phyloP scores from a whole-genome alignment of 495 filamentous ascomycete species.

The Penicillium malachiteum region DNA sequence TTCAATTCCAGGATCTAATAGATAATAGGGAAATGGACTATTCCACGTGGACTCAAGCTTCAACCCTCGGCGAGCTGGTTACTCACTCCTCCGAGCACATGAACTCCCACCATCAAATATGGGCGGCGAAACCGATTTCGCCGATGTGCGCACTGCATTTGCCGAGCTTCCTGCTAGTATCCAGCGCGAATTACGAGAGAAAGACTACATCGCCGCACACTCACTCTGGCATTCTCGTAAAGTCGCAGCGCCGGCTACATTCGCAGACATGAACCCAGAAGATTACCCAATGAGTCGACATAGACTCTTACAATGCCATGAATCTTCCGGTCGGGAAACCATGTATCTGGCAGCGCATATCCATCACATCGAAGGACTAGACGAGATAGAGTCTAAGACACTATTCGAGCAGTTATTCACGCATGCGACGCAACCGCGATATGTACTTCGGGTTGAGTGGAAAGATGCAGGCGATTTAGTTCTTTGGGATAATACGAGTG shows the following conservation, averaged over 20 bases:
- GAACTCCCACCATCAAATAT: constrained; percentile 49
- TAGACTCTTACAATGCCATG: constrained; percentile 51
- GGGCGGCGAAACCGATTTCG: constrained; percentile 59
- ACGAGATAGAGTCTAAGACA: constrained; percentile 29
- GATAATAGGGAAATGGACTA: constrained; percentile 49
- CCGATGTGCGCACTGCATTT: constrained; percentile 55
- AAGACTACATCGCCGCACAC: constrained; percentile 54
- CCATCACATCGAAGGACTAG: constrained; percentile 54
- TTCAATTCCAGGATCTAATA: not conserved
- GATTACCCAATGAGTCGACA: constrained; percentile 48
- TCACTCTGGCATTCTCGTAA: constrained; percentile 56
- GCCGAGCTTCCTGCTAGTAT: constrained; percentile 45
- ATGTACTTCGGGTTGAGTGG: constrained; percentile 50
- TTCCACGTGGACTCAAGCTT: constrained; percentile 61
- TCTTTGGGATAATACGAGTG: constrained; percentile 60
- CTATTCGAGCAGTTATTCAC: constrained; percentile 45
- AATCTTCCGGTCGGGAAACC: constrained; percentile 52
- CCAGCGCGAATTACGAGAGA: constrained; percentile 35
- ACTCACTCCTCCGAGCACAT: constrained; percentile 53
- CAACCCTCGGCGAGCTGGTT: constrained; percentile 57
- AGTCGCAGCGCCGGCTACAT: constrained; percentile 49
- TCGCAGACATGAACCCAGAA: constrained; percentile 46
- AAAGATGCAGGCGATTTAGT: constrained; percentile 48
- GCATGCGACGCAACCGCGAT: constrained; percentile 51
- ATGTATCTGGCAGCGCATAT: constrained; percentile 55